Evolutionary conservation across 1,284 basidiomycete species (phyloP), one percentile per base, ranked within the genome.

Genomic region (Kalmanozyma brasiliensis): DNA sequence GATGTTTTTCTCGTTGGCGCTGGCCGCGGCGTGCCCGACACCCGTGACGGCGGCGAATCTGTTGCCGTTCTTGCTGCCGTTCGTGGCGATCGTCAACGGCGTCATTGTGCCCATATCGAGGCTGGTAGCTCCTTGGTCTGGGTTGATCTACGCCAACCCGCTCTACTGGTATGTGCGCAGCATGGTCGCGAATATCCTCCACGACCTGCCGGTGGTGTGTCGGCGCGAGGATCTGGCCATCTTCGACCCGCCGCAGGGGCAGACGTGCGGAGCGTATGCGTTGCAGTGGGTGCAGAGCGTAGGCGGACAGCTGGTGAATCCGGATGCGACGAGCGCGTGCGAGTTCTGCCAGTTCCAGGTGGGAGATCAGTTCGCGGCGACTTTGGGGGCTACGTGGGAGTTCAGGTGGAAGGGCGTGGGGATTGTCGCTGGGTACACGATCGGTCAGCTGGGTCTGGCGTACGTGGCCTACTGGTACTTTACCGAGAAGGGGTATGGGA

Each of bases 81-180:
- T 81, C 36, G 64, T 83, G 49, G 77, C 83, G 30, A 79, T 85
- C 43, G 84, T 74, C 59, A 76, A 76, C 40, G 79, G 79, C 41
- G 76, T 81, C 56, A 76, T 81, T 33, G 69, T 77, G 33, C 79
- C 79, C 8, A 70, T 69, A 13, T 10, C 58, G 9, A 51, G 56
- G 41, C 63, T 81, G 33, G 75, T 75, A 9, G 46, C 46, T 13
- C 77, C 74, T 16, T 81, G 73, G 76, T 44, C 44, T 0, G 73
- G 62, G 22, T 56, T 79, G 45, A 76, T 72, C 59, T 73, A 61
- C 19, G 44, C 69, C 41, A 77, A 75, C 40, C 78, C 78, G 2
- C 57, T 80, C 32, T 67, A 73, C 35, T 77, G 73, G 60, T 78
- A 78, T 52, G 59, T 81, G 24, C 58, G 73, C 10, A 77, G 67